phyloP scores from a whole-genome alignment of 768 basidiomycete genomes.

The Russula sp. region DNA sequence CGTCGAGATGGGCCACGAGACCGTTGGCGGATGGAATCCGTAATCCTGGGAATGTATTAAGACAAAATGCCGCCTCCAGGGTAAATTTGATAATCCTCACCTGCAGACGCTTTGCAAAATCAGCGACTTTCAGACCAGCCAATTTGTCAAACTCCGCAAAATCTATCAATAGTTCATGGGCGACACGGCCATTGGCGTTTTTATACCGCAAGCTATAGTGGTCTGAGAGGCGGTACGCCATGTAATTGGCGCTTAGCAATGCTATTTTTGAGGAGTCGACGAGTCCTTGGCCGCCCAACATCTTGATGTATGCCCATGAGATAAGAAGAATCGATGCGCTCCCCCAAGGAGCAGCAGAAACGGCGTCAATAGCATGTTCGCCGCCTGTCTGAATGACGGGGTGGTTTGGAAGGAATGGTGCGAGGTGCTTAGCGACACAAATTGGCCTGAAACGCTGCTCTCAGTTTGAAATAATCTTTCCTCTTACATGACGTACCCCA shows the following conservation, averaged over 20 bases:
- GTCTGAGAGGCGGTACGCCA: conserved; percentile 78
- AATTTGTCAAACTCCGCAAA: conserved; percentile 90
- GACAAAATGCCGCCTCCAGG: background rate
- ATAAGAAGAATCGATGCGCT: conserved; percentile 93
- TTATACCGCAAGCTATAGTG: conserved; percentile 86
- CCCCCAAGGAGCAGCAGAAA: conserved; percentile 89
- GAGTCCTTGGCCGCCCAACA: conserved; percentile 94
- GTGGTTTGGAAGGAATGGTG: conserved; percentile 91
- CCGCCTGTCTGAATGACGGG: conserved; percentile 64
- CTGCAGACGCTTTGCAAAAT: conserved; percentile 95
- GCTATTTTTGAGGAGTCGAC: conserved; percentile 81
- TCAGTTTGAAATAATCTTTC: conserved; percentile 6
- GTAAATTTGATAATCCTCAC: conserved; percentile 32
- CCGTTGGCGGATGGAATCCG: conserved; percentile 95
- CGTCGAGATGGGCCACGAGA: conserved; percentile 96
- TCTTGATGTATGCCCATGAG: conserved; percentile 99
- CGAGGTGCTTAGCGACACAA: conserved; percentile 88
- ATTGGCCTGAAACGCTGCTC: conserved; percentile 56
- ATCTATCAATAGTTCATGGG: conserved; percentile 94
- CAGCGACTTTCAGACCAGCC: conserved; percentile 86
- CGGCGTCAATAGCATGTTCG: conserved; percentile 72
- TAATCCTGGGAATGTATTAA: conserved; percentile 50
- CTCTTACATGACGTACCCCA: conserved; percentile 51
- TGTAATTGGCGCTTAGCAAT: conserved; percentile 94
- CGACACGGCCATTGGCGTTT: conserved; percentile 87